Evolutionary conservation across 2,329 filamentous ascomycete species (phyloP).

Genomic region (Stagonosporopsis cucurbitacearum): DNA sequence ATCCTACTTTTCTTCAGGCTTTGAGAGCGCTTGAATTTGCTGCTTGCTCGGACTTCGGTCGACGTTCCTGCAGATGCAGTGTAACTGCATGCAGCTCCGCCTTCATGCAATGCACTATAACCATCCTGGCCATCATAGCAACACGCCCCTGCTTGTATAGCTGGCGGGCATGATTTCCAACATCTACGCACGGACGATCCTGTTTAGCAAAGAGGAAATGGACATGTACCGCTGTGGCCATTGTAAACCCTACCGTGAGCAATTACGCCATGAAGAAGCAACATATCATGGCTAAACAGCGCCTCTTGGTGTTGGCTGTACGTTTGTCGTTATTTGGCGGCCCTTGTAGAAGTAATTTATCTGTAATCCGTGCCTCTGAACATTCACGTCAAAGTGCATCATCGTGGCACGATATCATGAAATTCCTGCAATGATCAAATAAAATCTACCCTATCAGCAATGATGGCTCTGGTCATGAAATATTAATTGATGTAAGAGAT

Average conservation of each 20-base stretch:
- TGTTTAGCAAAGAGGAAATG: not conserved
- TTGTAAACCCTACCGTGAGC: not conserved
- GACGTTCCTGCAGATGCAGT: slow-evolving; percentile 5
- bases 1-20: not conserved
- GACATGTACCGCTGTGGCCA: too few species aligned
- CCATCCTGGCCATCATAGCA: not conserved
- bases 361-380: too few species aligned
- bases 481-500: not conserved
- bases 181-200: too few species aligned
- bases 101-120: not conserved
- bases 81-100: slow-evolving; percentile 3
- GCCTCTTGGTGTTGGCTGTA: too few species aligned
- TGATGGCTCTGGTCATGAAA: not conserved
- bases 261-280: not conserved
- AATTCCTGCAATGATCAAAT: not conserved
- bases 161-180: not conserved
- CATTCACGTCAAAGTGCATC: too few species aligned
- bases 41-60: not conserved
- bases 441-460: not conserved
- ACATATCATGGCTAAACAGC: too few species aligned
- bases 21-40: not conserved
- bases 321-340: too few species aligned
- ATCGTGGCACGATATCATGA: not conserved
- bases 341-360: too few species aligned
- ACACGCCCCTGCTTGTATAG: not conserved